A percentile compares a stretch with the other conserved stretches of the same genome.
Conservation (phyloP, 345 rosid genomes). For the Populus simonii region DNA sequence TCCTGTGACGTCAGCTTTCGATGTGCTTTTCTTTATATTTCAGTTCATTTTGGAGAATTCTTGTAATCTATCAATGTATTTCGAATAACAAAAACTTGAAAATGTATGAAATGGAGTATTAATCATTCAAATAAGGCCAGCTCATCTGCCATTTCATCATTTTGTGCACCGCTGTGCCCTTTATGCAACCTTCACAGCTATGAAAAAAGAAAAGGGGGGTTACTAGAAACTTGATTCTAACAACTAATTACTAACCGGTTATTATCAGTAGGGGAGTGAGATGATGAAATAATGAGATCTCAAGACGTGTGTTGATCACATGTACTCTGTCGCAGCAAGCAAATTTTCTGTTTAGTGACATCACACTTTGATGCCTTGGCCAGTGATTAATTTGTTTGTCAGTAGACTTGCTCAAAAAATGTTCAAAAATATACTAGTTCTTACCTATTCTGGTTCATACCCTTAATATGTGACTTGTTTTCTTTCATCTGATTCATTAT, state of each 20-base stretch:
- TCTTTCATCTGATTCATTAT: neutral
- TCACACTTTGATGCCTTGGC: neutral
- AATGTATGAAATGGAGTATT: neutral
- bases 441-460: neutral
- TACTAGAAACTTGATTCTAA: neutral
- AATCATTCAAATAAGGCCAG: conserved; percentile 1
- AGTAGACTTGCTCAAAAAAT: neutral
- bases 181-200: neutral
- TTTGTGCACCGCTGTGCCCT: neutral
- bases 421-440: neutral
- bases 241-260: neutral
- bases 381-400: neutral
- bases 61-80: neutral
- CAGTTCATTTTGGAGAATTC: neutral
- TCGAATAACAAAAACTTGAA: neutral
- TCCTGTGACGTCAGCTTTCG: neutral
- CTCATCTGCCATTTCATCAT: neutral
- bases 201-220: neutral
- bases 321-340: neutral
- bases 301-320: neutral
- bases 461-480: neutral
- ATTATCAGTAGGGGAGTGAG: neutral
- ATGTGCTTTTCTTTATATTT: neutral
- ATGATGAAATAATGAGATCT: neutral
- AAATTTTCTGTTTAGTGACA: neutral